These are phyloP conservation scores for Noccaea bulbosa DNA, from an alignment of 345 rosid species.

Conservation along the genomic window DNA sequence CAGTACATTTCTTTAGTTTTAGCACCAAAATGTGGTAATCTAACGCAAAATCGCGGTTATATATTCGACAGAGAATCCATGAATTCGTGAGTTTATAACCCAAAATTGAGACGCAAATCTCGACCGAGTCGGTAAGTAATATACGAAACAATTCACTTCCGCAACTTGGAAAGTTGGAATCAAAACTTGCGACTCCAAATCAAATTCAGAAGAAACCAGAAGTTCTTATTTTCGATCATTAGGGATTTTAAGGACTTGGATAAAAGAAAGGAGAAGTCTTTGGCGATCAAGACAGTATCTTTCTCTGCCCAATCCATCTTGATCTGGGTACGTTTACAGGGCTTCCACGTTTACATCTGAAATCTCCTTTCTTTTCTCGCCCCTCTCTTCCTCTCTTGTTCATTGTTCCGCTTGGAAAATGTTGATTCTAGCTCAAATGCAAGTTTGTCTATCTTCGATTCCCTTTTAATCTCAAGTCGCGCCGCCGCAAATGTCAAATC, in stretches of 20 bases:
- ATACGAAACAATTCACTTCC: neutral
- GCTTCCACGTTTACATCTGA: slow-evolving; percentile 13
- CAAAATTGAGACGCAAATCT: neutral
- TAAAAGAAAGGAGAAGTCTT: slow-evolving; percentile 15
- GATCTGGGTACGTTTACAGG: too few species aligned
- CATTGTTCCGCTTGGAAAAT: slow-evolving; percentile 6
- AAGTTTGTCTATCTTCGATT: slow-evolving; percentile 15
- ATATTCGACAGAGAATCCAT: too few species aligned
- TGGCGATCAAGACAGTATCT: slow-evolving; percentile 9
- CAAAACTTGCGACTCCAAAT: neutral
- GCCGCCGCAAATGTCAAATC: slow-evolving; percentile 7
- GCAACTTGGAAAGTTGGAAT: neutral
- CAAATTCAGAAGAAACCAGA: neutral
- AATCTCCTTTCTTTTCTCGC: neutral
- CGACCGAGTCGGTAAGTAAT: neutral
- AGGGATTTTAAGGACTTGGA: neutral
- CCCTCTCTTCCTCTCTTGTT: slow-evolving; percentile 9
- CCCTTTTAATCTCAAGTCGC: neutral
- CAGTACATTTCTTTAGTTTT: too few species aligned
- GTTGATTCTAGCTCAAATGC: slow-evolving; percentile 12
- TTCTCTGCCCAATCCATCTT: slow-evolving; percentile 2
- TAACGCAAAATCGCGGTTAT: neutral
- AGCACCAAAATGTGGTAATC: neutral
- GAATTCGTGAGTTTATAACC: neutral
- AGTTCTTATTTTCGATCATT: slow-evolving; percentile 4